phyloP scores from a whole-genome alignment of 1,139 yeast species.

The Nakaseomyces bracarensis region DNA sequence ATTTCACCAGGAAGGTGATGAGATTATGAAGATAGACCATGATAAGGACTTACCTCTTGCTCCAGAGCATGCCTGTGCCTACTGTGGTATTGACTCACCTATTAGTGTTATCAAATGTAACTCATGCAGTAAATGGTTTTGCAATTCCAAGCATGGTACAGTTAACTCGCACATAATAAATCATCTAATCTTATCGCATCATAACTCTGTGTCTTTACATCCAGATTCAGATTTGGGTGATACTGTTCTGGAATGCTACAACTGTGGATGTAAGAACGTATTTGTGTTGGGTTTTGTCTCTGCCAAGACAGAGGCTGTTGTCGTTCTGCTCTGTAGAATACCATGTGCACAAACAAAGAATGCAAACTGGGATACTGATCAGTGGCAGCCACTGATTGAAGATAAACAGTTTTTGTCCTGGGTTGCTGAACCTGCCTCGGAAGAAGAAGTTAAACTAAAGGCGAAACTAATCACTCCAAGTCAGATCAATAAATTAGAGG shows the following conservation, averaged over 20 bases:
- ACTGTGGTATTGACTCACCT: slow-evolving; percentile 69
- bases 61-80: slow-evolving; percentile 48
- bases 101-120: slow-evolving; percentile 68
- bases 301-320: slow-evolving; percentile 80
- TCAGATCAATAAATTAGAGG: slow-evolving; percentile 68
- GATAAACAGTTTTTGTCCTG: slow-evolving; percentile 71
- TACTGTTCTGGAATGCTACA: slow-evolving; percentile 78
- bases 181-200: slow-evolving; percentile 76
- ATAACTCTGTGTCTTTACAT: slow-evolving; percentile 66
- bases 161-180: slow-evolving; percentile 76
- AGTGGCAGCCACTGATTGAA: slow-evolving; percentile 84
- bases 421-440: slow-evolving; percentile 66
- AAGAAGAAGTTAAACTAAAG: slow-evolving; percentile 46
- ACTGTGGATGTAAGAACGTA: slow-evolving; percentile 77
- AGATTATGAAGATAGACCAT: background rate
- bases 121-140: slow-evolving; percentile 80
- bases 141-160: slow-evolving; percentile 62
- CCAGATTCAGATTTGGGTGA: slow-evolving; percentile 80
- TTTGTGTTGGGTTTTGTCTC: slow-evolving; percentile 81
- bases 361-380: slow-evolving; percentile 74
- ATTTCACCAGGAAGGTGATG: background rate
- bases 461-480: slow-evolving; percentile 50
- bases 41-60: background rate
- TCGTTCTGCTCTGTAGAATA: slow-evolving; percentile 76
- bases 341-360: slow-evolving; percentile 81